Conservation (phyloP, 352 stramenopile species). For the Pythium vanterpoolii region DNA sequence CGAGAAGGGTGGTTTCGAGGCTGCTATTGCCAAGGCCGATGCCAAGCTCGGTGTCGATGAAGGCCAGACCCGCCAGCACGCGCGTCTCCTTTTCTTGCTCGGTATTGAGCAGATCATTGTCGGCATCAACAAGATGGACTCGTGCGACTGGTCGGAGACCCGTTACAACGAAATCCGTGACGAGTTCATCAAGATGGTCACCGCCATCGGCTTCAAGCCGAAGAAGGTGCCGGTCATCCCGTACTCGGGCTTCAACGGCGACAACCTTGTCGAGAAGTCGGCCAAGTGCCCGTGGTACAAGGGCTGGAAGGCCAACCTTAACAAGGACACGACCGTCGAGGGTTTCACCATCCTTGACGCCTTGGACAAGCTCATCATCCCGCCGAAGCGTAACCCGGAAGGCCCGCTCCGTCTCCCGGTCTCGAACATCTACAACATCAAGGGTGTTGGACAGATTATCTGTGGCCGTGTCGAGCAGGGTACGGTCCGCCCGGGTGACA, state of each 20-base stretch:
- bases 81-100: conserved; percentile 48
- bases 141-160: conserved; percentile 56
- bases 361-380: conserved; percentile 47
- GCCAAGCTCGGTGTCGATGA: conserved; percentile 50
- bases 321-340: conserved; percentile 28
- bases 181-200: conserved; percentile 78
- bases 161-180: conserved; percentile 85
- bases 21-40: conserved; percentile 88
- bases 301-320: conserved; percentile 70
- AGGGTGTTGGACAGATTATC: conserved; percentile 79
- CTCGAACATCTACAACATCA: conserved; percentile 86
- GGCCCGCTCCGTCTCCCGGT: conserved; percentile 62
- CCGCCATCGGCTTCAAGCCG: conserved; percentile 76
- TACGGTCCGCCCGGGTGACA: conserved; percentile 56
- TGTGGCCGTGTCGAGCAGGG: conserved; percentile 69
- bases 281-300: conserved; percentile 72
- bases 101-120: conserved; percentile 81
- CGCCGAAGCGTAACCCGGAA: conserved; percentile 55
- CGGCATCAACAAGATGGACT: conserved; percentile 86
- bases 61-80: conserved; percentile 96
- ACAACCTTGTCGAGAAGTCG: conserved; percentile 75
- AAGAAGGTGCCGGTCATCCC: conserved; percentile 67
- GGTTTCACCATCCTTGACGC: conserved; percentile 59
- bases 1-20: conserved; percentile 91
- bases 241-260: conserved; percentile 78